Conservation (phyloP, 1,284 basidiomycete genomes). For the Cryptococcus sp. region DNA sequence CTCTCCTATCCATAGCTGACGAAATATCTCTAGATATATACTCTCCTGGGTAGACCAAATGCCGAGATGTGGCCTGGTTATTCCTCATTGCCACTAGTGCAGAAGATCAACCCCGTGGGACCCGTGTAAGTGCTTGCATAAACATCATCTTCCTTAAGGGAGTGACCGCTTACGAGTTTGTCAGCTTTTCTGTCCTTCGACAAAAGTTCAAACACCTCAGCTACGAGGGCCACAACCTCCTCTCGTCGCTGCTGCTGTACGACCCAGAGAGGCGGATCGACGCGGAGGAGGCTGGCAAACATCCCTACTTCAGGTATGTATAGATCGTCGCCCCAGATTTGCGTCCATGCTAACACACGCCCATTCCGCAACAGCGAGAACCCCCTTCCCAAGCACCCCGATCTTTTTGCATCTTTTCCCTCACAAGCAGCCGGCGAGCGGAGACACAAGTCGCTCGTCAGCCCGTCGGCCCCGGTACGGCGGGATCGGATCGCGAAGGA, state of each 20-base stretch:
- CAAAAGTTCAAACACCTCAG: slow-evolving; percentile 71
- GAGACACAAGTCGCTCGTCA: slow-evolving; percentile 39
- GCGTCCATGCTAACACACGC: slow-evolving; percentile 51
- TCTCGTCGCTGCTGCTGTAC: slow-evolving; percentile 79
- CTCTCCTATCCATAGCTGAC: background rate
- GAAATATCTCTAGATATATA: slow-evolving; percentile 62
- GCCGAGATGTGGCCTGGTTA: slow-evolving; percentile 83
- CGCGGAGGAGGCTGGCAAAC: slow-evolving; percentile 81
- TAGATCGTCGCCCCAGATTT: slow-evolving; percentile 58
- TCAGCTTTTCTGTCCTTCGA: slow-evolving; percentile 53
- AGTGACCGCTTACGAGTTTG: background rate
- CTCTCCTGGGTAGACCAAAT: slow-evolving; percentile 84
- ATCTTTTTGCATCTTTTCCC: slow-evolving; percentile 93
- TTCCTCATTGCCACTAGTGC: slow-evolving; percentile 69
- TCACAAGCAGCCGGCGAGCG: slow-evolving; percentile 93
- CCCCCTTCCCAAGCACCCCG: slow-evolving; percentile 94
- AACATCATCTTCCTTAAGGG: too few species aligned
- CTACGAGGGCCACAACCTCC: slow-evolving; percentile 76
- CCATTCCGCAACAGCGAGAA: slow-evolving; percentile 63
- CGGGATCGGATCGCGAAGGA: slow-evolving; percentile 19
- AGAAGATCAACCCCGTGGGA: slow-evolving; percentile 71
- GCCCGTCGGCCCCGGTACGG: slow-evolving; percentile 43
- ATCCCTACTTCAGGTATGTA: slow-evolving; percentile 89
- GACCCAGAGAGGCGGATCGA: slow-evolving; percentile 80
- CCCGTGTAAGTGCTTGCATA: slow-evolving; percentile 48